Conservation (phyloP, 768 basidiomycete species). For the Krasilnikovozyma curviuscula region DNA sequence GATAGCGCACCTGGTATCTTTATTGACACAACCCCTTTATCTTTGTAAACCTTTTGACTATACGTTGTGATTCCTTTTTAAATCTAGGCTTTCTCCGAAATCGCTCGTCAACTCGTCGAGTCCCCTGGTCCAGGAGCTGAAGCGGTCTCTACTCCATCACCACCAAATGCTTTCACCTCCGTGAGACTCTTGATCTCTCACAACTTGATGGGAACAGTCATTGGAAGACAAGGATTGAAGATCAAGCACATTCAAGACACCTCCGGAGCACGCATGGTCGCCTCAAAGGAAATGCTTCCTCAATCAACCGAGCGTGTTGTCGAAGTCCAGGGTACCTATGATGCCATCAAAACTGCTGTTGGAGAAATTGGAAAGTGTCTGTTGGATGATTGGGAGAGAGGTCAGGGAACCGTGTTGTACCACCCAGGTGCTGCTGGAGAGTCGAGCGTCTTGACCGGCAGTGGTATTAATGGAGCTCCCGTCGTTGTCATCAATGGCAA, state of each 20-base stretch:
- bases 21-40: not conserved
- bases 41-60: slow-evolving; percentile 13
- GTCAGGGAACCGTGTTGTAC: slow-evolving; percentile 82
- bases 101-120: slow-evolving; percentile 62
- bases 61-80: slow-evolving; percentile 1
- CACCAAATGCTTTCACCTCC: slow-evolving; percentile 50
- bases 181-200: slow-evolving; percentile 96
- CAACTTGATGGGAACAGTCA: slow-evolving; percentile 98
- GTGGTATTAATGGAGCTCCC: slow-evolving; percentile 18
- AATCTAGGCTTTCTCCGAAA: slow-evolving; percentile 73
- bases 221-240: slow-evolving; percentile 86
- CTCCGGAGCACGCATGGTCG: slow-evolving; percentile 94
- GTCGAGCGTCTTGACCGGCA: slow-evolving; percentile 27
- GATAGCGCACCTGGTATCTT: not conserved
- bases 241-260: slow-evolving; percentile 97
- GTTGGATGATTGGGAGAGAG: slow-evolving; percentile 90
- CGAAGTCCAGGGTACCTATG: slow-evolving; percentile 85
- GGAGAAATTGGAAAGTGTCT: slow-evolving; percentile 90
- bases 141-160: too few species aligned
- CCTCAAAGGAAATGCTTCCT: slow-evolving; percentile 95
- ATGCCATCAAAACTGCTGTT: slow-evolving; percentile 79
- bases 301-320: slow-evolving; percentile 98
- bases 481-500: slow-evolving; percentile 12
- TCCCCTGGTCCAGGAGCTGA: slow-evolving; percentile 54
- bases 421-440: slow-evolving; percentile 61